Base-by-base conservation (phyloP, 23 red algal species). In the Agarophyton chilense region DNA sequence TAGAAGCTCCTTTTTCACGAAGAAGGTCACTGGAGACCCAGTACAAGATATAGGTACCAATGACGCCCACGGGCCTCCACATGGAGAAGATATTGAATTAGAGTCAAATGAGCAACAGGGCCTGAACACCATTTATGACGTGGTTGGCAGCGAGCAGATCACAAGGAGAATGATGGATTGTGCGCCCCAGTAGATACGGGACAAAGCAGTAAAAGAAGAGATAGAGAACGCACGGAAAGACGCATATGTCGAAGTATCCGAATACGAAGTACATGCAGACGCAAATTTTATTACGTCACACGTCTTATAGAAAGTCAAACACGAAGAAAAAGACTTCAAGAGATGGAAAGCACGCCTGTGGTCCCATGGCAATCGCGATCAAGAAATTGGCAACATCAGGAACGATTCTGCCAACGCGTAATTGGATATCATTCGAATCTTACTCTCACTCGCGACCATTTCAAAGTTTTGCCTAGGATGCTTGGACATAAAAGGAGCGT, bases 351-450 rank as follows among this genome's bases (percentile, higher is more conserved):
- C 31, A 1, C 60, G 78, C 6, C 78, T 82, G 3, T 62, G 45
- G 3, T 51, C 78, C 26, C 78, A 82, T 60, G 78, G 57, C 10
- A 82, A 82, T 61, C 28, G 78, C 9, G 78, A 60, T 52, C 60
- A 82, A 28, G 78, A 60, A n/a, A 82, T 61, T 16, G 78, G 78
- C 7, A 82, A 39, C 52, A 82, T 65, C 9, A 2, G 78, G 2
- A 60, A 82, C 32, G 78, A 82, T 43, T 82, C 78, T 11, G 29
- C 52, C 4, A 82, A 61, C 57, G 78, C 78, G 24, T 51, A 82
- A 51, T 82, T 82, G 50, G 78, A 82, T 8, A 44, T 82, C 26
- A 82, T 82, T 60, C 78, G 10, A 44, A 64, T 82, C n/a, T 24
- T 82, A 11, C 54, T 64, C 3, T 82, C 45, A 60, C 35, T 82